Base-by-base conservation (phyloP, 768 basidiomycete genomes). In the Zangia roseola region DNA sequence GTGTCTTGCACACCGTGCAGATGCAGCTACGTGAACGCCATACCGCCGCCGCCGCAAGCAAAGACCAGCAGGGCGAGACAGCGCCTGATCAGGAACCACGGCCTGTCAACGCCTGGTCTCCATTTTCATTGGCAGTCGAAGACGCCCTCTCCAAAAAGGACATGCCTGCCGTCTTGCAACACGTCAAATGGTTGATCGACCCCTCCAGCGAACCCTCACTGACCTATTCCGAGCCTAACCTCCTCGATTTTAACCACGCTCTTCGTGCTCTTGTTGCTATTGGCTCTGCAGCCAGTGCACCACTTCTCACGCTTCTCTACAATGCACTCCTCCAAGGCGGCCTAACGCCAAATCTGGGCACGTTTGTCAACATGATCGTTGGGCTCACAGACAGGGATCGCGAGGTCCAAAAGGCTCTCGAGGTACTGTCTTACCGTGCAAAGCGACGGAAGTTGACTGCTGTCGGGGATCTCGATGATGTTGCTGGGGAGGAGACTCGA, bases 301-400 rank as follows among this genome's bases (percentile, higher is more conserved):
- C 74, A 0, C 61, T 76, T 35, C 68, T 91, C 31, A 64, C 88
- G 45, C 78, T 83, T 41, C 75, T 83, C 3, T 94, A 94, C 70
- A 80, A 89, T 54, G 73, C 81, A 40, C 81, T 94, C 76, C 69
- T 92, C 48, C 69, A 74, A 23, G 74, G 69, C 25, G 77, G 80
- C 16, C 63, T 93, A 5, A 59, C 78, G 0, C 91, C 94, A 9
- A 84, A 84, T 43, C 47, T 69, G 12, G 56, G 64, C 37, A 91
- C 89, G 0, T 92, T 90, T 64, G 60, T 72, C 24, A 63, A 67
- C 30, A 72, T 92, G 38, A 81, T 95, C 47, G 53, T 64, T 0
- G 80, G 81, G 0, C 76, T 94, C 47, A 78, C 80, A 5, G 68
- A 75, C 23, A 83, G 92, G 34, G 89, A 92, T 57, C 56, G 68